These are phyloP conservation scores for Hymenoscyphus repandus DNA, from an alignment of 2,329 filamentous ascomycete genomes.

Conservation along the genomic window DNA sequence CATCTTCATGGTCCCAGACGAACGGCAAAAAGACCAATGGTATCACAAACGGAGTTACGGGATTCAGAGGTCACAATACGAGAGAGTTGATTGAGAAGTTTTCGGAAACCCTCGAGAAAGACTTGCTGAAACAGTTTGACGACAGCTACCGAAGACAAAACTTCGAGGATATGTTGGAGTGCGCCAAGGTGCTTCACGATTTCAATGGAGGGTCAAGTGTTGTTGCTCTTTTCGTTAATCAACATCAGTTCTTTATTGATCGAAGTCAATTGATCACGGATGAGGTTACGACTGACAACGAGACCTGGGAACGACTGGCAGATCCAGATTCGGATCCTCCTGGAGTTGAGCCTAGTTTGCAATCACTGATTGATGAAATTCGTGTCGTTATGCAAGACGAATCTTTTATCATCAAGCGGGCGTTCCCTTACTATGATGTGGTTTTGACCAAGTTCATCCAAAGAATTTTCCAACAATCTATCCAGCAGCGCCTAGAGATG, in stretches of 20 bases:
- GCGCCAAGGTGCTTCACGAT: slow-evolving; percentile 86
- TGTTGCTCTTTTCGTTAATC: slow-evolving; percentile 94
- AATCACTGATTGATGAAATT: slow-evolving; percentile 90
- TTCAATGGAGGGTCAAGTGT: slow-evolving; percentile 96
- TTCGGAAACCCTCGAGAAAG: slow-evolving; percentile 90
- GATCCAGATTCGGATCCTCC: slow-evolving; percentile 92
- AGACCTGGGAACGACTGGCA: slow-evolving; percentile 85
- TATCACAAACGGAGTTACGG: slow-evolving; percentile 35
- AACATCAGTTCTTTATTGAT: slow-evolving; percentile 99
- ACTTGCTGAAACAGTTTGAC: slow-evolving; percentile 93
- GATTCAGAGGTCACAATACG: slow-evolving; percentile 54
- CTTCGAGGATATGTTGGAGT: slow-evolving; percentile 97
- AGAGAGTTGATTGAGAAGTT: slow-evolving; percentile 95
- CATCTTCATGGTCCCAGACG: slow-evolving; percentile 61
- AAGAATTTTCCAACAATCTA: slow-evolving; percentile 94
- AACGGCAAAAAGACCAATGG: slow-evolving; percentile 54
- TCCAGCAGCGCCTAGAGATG: slow-evolving; percentile 92
- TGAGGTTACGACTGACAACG: slow-evolving; percentile 45
- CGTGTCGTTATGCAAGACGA: slow-evolving; percentile 95
- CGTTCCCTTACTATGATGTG: slow-evolving; percentile 94
- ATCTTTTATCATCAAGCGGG: slow-evolving; percentile 91
- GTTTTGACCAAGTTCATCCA: slow-evolving; percentile 91
- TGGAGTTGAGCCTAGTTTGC: slow-evolving; percentile 84
- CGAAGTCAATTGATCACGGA: slow-evolving; percentile 82
- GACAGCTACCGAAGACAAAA: slow-evolving; percentile 93